These are phyloP conservation scores for Hypoxylon cercidicola DNA, from an alignment of 495 filamentous ascomycete genomes.

Conservation along the genomic window DNA sequence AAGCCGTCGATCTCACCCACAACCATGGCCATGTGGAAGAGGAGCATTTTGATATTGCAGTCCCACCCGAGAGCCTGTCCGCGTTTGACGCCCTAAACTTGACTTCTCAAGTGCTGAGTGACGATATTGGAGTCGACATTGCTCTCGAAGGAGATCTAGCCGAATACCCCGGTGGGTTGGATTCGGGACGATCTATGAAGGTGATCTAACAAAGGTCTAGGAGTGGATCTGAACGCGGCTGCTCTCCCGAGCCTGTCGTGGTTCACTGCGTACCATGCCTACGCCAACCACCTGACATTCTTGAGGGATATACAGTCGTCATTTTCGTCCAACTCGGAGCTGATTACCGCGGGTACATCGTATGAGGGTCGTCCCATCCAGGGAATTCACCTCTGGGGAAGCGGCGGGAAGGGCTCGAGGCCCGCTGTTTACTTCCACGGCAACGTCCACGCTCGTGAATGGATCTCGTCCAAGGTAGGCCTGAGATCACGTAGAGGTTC, in stretches of 20 bases:
- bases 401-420: conserved; percentile 62
- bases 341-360: conserved; percentile 64
- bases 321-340: conserved; percentile 63
- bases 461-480: conserved; percentile 65
- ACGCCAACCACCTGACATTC: conserved; percentile 65
- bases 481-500: background rate
- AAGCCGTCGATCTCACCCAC: conserved; percentile 46
- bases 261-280: conserved; percentile 68
- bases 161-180: conserved; percentile 39
- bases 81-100: conserved; percentile 53
- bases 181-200: background rate
- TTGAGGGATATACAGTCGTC: conserved; percentile 60
- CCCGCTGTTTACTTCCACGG: conserved; percentile 69
- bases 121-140: conserved; percentile 60
- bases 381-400: conserved; percentile 70
- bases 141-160: conserved; percentile 50
- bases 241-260: conserved; percentile 53
- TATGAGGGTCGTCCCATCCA: conserved; percentile 62
- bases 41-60: conserved; percentile 53
- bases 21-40: conserved; percentile 43
- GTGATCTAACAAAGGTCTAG: conserved; percentile 9
- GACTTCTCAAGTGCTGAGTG: conserved; percentile 53
- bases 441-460: conserved; percentile 72
- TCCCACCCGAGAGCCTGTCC: conserved; percentile 53
- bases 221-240: conserved; percentile 22